phyloP scores from a whole-genome alignment of 2,329 filamentous ascomycete species.

The Westerdykella sp. region DNA sequence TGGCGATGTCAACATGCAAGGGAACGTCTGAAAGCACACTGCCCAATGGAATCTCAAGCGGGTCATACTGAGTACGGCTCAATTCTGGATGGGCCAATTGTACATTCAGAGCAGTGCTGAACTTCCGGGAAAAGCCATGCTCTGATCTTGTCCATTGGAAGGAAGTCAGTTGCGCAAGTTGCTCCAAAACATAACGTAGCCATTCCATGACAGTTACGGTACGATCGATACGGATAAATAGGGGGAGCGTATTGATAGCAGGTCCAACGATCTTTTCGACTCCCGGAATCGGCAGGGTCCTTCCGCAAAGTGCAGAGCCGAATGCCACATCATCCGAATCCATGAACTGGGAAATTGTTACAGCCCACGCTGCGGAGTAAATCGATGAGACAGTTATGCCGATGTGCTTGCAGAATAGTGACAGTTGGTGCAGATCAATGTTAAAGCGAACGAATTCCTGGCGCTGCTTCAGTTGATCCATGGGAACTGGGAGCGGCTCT shows the following conservation, averaged over 20 bases:
- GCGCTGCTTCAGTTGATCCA: neutral
- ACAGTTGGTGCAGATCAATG: neutral
- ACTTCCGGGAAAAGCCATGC: slow-evolving; percentile 7
- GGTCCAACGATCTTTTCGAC: slow-evolving; percentile 30
- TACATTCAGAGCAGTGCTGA: slow-evolving; percentile 8
- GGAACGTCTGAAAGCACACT: slow-evolving; percentile 8
- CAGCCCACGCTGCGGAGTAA: slow-evolving; percentile 36
- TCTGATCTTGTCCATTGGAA: slow-evolving; percentile 10
- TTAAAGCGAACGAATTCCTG: slow-evolving; percentile 1
- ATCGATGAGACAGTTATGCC: slow-evolving; percentile 11
- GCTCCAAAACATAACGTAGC: slow-evolving; percentile 5
- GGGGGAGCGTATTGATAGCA: slow-evolving; percentile 24
- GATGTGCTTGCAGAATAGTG: neutral
- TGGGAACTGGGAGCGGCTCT: neutral
- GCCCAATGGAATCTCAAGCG: slow-evolving; percentile 1
- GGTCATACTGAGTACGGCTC: neutral
- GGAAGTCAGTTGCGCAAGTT: slow-evolving; percentile 3
- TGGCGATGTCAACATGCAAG: slow-evolving; percentile 3
- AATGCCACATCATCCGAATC: slow-evolving; percentile 30
- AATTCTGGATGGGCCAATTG: slow-evolving; percentile 1
- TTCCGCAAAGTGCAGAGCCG: slow-evolving; percentile 34
- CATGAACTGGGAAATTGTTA: slow-evolving; percentile 26
- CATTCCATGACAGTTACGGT: slow-evolving; percentile 1
- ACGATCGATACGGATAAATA: slow-evolving; percentile 5
- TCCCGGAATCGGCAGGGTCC: slow-evolving; percentile 28